These are phyloP conservation scores for Phytopythium ostracodes DNA, from an alignment of 352 stramenopile genomes.

Conservation along the genomic window DNA sequence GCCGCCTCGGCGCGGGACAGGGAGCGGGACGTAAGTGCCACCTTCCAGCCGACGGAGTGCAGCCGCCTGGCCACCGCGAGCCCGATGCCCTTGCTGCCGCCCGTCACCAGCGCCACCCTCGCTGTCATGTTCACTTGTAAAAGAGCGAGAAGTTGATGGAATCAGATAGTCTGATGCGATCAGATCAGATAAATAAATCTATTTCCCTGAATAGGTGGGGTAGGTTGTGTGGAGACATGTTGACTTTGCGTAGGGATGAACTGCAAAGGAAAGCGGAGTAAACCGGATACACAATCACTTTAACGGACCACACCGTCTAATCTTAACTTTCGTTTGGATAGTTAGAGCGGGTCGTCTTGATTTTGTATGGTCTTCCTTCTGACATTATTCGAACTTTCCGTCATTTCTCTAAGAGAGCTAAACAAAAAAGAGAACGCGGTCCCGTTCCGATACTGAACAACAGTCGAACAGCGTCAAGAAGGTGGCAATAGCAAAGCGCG, in stretches of 20 bases:
- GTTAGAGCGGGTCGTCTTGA: neutral
- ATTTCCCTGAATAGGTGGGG: neutral
- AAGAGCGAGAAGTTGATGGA: neutral
- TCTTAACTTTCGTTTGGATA: neutral
- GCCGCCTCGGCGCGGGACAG: constrained; percentile 47
- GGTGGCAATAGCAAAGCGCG: neutral
- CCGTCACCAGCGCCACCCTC: constrained; percentile 63
- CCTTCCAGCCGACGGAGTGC: constrained; percentile 53
- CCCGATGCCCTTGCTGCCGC: constrained; percentile 76
- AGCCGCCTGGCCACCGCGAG: constrained; percentile 68
- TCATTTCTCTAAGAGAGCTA: neutral
- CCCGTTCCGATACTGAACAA: neutral
- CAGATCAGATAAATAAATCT: neutral
- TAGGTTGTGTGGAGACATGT: neutral
- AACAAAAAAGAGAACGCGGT: neutral
- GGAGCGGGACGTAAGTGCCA: constrained; percentile 70
- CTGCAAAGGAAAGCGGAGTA: neutral
- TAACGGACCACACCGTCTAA: neutral
- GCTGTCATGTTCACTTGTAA: neutral
- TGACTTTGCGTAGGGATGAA: too few species aligned
- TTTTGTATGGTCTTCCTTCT: neutral
- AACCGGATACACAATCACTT: neutral
- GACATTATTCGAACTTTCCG: too few species aligned
- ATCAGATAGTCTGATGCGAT: neutral
- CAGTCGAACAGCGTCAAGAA: neutral